Evolutionary conservation across 768 basidiomycete genomes (phyloP).

Genomic region (Hydnum rufescens): DNA sequence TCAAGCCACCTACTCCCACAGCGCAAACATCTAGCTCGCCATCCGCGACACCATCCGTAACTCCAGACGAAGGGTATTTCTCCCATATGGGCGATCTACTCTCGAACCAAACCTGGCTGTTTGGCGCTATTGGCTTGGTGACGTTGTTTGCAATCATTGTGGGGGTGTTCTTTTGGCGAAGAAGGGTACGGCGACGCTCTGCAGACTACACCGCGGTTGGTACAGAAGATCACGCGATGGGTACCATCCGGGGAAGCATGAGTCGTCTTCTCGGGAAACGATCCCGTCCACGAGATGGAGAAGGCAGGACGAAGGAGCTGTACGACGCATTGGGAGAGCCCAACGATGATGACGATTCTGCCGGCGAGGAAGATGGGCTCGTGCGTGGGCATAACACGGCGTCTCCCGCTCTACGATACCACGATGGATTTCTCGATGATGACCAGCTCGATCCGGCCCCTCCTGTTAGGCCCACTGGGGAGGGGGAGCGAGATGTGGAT

Average conservation of each 20-base stretch:
- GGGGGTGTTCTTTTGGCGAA: slow-evolving; percentile 64
- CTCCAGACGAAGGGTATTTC: slow-evolving; percentile 73
- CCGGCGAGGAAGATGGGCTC: slow-evolving; percentile 50
- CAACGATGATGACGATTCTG: slow-evolving; percentile 51
- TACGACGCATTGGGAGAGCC: slow-evolving; percentile 93
- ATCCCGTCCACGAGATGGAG: background rate
- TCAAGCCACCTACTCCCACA: slow-evolving; percentile 44
- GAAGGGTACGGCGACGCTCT: slow-evolving; percentile 23
- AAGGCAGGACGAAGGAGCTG: slow-evolving; percentile 55
- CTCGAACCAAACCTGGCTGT: slow-evolving; percentile 73
- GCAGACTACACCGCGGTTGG: slow-evolving; percentile 38
- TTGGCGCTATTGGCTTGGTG: slow-evolving; percentile 64
- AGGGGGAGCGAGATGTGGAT: background rate
- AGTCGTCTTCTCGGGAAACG: slow-evolving; percentile 12
- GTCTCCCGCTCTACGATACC: slow-evolving; percentile 32
- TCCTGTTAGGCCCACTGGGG: background rate
- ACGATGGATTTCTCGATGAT: slow-evolving; percentile 69
- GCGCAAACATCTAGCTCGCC: slow-evolving; percentile 11
- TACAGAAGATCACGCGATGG: slow-evolving; percentile 64
- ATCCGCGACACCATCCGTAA: slow-evolving; percentile 27
- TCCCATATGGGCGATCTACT: slow-evolving; percentile 54
- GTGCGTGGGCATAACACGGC: slow-evolving; percentile 16
- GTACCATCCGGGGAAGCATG: slow-evolving; percentile 26
- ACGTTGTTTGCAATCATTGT: slow-evolving; percentile 48
- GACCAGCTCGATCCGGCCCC: slow-evolving; percentile 19